These are phyloP conservation scores for Leishmania lainsoni DNA, from an alignment of 208 protist species.

Conservation along the genomic window DNA sequence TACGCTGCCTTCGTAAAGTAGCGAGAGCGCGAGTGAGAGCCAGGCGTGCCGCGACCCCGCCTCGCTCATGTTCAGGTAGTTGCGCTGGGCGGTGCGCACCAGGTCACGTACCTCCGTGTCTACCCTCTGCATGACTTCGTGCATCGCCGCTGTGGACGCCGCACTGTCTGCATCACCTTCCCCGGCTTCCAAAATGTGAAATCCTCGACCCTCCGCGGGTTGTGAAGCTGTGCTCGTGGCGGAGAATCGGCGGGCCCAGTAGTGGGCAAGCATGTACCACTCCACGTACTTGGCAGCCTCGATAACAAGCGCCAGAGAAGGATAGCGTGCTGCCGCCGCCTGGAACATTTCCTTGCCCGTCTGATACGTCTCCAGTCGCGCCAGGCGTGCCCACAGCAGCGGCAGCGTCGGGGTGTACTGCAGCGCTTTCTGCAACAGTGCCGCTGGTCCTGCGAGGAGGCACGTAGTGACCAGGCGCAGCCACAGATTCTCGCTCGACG, in stretches of 20 bases:
- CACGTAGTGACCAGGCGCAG: conserved; percentile 59
- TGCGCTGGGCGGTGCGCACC: conserved; percentile 34
- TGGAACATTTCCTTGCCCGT: conserved; percentile 73
- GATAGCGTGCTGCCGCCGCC: conserved; percentile 54
- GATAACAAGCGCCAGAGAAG: conserved; percentile 66
- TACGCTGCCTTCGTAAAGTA: conserved; percentile 6
- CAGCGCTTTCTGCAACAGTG: conserved; percentile 63
- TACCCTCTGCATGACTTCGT: not conserved
- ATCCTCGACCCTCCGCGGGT: too few species aligned
- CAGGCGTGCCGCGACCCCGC: conserved; percentile 33
- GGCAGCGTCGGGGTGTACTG: conserved; percentile 65
- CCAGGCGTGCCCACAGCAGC: conserved; percentile 72
- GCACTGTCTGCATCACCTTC: not conserved
- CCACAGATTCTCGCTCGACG: conserved; percentile 75
- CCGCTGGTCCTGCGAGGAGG: conserved; percentile 51
- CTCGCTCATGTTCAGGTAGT: conserved; percentile 41
- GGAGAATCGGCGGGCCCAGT: conserved; percentile 20
- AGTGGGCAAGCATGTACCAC: conserved; percentile 42
- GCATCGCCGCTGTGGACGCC: not conserved
- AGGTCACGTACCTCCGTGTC: conserved; percentile 28
- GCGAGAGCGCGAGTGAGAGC: conserved; percentile 33
- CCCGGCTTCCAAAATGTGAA: not conserved
- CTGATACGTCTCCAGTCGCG: conserved; percentile 58
- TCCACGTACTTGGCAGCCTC: conserved; percentile 86
- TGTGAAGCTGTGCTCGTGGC: not conserved